A percentile compares a stretch with the other conserved stretches of the same genome.
Evolutionary conservation across 108 stramenopile species (phyloP).

Genomic region (Skeletonema potamos): DNA sequence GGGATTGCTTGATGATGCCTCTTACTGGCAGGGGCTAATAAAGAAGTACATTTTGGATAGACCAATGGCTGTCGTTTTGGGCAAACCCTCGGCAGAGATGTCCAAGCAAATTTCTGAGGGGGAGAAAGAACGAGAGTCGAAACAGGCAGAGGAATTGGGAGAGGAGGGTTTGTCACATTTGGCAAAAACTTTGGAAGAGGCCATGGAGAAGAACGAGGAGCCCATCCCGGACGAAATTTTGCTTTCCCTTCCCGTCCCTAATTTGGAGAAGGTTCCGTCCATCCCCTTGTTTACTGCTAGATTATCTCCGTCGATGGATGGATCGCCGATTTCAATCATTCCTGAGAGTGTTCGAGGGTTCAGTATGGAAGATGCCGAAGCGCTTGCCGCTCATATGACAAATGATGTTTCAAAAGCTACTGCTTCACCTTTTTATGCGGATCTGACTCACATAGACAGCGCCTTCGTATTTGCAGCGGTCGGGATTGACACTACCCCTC

Average conservation of each 20-base stretch:
- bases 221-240: slow-evolving; percentile 45
- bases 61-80: slow-evolving; percentile 48
- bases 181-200: slow-evolving; percentile 20
- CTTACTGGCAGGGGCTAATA: slow-evolving; percentile 38
- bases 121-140: slow-evolving; percentile 38
- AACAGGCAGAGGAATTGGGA: slow-evolving; percentile 36
- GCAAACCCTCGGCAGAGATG: slow-evolving; percentile 41
- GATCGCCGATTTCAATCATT: slow-evolving; percentile 12
- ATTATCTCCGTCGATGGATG: slow-evolving; percentile 13
- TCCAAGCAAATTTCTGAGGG: slow-evolving; percentile 21
- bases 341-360: slow-evolving; percentile 41
- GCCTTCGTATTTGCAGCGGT: slow-evolving; percentile 48
- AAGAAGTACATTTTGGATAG: slow-evolving; percentile 35
- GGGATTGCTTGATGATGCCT: slow-evolving; percentile 16
- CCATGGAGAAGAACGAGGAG: slow-evolving; percentile 37
- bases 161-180: slow-evolving; percentile 23
- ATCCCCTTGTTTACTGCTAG: slow-evolving; percentile 43
- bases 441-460: slow-evolving; percentile 46
- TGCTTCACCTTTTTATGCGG: slow-evolving; percentile 36
- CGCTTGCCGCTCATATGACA: slow-evolving; percentile 20
- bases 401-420: slow-evolving; percentile 10
- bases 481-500: slow-evolving; percentile 30
- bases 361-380: slow-evolving; percentile 1
- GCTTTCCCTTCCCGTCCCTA: slow-evolving; percentile 39
- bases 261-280: slow-evolving; percentile 41